These are phyloP conservation scores for Tetrapisispora pingtungensis DNA, from an alignment of 805 yeast genomes.

Conservation along the genomic window DNA sequence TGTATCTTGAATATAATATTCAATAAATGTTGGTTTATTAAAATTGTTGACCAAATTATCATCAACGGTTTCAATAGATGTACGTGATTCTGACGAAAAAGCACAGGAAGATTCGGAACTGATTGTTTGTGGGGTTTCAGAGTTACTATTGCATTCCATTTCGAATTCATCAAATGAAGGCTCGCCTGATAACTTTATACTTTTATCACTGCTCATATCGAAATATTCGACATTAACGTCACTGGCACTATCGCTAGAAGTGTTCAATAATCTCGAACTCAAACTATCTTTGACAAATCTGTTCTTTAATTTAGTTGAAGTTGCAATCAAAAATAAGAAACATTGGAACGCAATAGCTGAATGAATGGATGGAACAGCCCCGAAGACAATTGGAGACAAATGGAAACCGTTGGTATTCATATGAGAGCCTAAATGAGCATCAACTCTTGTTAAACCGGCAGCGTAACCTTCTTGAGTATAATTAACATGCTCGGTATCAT, in stretches of 20 bases:
- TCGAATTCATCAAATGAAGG: not conserved
- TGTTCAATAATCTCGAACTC: not conserved
- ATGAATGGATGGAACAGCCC: conserved; percentile 54
- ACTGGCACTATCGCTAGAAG: not conserved
- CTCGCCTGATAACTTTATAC: not conserved
- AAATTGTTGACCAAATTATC: not conserved
- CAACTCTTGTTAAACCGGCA: conserved; percentile 61
- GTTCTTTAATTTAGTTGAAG: conserved; percentile 19
- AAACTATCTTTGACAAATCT: conserved; percentile 8
- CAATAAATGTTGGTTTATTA: conserved; percentile 1
- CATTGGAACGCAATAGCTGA: conserved; percentile 54
- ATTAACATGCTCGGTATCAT: conserved; percentile 37
- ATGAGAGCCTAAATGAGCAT: conserved; percentile 51
- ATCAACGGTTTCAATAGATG: not conserved
- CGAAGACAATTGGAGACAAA: conserved; percentile 59
- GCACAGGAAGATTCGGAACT: not conserved
- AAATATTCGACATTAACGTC: conserved; percentile 1
- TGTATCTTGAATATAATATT: conserved; percentile 11
- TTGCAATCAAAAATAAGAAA: conserved; percentile 35
- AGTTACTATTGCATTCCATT: not conserved
- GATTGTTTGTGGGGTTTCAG: not conserved
- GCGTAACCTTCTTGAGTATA: conserved; percentile 61
- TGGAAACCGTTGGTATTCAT: conserved; percentile 54
- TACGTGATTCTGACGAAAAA: not conserved
- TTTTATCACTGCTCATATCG: not conserved